Conservation (phyloP, 2,329 filamentous ascomycete genomes). For the Pseudogymnoascus sp. region DNA sequence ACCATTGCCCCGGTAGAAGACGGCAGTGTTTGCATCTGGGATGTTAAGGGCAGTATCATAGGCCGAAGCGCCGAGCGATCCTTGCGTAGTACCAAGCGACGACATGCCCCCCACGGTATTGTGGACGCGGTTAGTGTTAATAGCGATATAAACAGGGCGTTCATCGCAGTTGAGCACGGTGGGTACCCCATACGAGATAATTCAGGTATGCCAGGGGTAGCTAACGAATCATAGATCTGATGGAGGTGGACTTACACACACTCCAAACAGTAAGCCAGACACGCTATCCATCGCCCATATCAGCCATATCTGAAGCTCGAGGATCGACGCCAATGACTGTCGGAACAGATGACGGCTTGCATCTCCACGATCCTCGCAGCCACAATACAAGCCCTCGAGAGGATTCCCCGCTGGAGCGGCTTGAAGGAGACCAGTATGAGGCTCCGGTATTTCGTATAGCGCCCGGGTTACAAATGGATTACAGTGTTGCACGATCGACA, state of each 20-base stretch:
- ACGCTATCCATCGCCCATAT: constrained; percentile 74
- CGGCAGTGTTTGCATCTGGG: constrained; percentile 83
- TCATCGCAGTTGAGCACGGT: constrained; percentile 71
- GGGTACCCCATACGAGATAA: constrained; percentile 25
- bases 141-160: constrained; percentile 58
- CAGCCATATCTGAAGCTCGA: constrained; percentile 65
- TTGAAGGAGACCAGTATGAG: background rate
- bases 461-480: background rate
- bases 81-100: constrained; percentile 50
- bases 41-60: constrained; percentile 61
- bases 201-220: background rate
- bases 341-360: constrained; percentile 72
- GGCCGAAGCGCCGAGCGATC: constrained; percentile 60
- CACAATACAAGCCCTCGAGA: constrained; percentile 14
- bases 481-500: background rate
- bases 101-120: constrained; percentile 51
- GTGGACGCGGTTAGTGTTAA: constrained; percentile 81
- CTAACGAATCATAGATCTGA: constrained; percentile 44
- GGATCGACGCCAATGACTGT: constrained; percentile 68
- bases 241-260: constrained; percentile 74
- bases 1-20: constrained; percentile 77
- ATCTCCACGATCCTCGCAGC: constrained; percentile 70
- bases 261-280: constrained; percentile 62
- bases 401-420: constrained; percentile 23
- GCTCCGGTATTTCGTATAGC: background rate